Evolutionary conservation across 306 rosid genomes (phyloP).

Genomic region (Sicyos edulis): DNA sequence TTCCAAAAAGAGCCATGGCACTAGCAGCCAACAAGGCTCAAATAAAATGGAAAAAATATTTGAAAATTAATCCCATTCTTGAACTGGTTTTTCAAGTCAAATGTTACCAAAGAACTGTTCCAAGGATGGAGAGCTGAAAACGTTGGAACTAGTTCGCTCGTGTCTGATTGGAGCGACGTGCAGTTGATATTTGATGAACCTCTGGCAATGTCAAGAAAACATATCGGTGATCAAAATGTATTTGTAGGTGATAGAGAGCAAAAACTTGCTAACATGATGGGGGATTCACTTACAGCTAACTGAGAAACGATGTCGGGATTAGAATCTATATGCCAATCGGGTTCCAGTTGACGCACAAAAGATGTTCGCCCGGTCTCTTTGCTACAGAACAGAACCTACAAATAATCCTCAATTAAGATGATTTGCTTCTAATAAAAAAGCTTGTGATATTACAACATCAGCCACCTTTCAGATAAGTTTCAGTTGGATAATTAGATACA

Average conservation of each 20-base stretch:
- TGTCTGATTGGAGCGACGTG: constrained; percentile 57
- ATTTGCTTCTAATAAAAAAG: constrained; percentile 1
- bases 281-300: constrained; percentile 55
- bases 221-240: constrained; percentile 27
- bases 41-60: constrained; percentile 16
- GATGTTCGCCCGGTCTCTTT: constrained; percentile 82
- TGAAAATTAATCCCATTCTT: constrained; percentile 24
- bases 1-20: constrained; percentile 12
- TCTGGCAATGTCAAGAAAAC: constrained; percentile 43
- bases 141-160: constrained; percentile 60
- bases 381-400: constrained; percentile 85
- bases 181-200: constrained; percentile 93
- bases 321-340: constrained; percentile 96
- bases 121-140: constrained; percentile 71
- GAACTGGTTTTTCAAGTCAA: constrained; percentile 36
- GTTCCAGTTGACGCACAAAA: constrained; percentile 90
- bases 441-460: not conserved
- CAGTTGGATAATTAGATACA: not conserved
- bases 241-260: not conserved
- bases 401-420: constrained; percentile 8
- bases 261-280: not conserved
- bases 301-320: constrained; percentile 69
- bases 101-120: constrained; percentile 82
- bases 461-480: not conserved
- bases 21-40: constrained; percentile 7